Evolutionary conservation across 768 basidiomycete species (phyloP).

Genomic region (Kwoniella sp.): DNA sequence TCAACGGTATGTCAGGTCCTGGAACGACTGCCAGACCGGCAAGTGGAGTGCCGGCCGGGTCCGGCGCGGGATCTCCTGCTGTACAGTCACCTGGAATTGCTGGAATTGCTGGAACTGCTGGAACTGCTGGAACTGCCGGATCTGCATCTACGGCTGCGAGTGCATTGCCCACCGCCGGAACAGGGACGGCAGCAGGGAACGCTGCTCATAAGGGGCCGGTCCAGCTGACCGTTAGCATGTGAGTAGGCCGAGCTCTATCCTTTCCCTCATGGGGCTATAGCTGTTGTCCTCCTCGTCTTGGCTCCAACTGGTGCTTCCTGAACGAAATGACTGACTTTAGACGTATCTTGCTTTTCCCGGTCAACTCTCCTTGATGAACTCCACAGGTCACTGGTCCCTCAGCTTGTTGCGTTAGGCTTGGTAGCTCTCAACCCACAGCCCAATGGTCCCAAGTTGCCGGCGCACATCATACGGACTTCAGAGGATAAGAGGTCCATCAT

Average conservation of each 20-base stretch:
- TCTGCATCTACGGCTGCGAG: not conserved
- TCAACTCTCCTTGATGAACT: not conserved
- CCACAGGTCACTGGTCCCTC: conserved; percentile 18
- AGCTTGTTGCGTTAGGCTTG: conserved; percentile 22
- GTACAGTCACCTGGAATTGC: conserved; percentile 3
- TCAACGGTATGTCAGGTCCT: not conserved
- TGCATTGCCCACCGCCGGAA: no score
- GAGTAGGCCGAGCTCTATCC: not conserved
- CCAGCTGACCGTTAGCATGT: conserved; percentile 19
- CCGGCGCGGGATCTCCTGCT: not conserved
- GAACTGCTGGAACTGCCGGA: conserved; percentile 5
- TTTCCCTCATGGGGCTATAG: no score
- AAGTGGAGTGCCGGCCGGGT: not conserved
- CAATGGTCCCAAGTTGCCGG: conserved; percentile 21
- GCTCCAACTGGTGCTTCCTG: not conserved
- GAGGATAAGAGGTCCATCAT: conserved; percentile 31
- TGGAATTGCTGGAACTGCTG: conserved; percentile 10
- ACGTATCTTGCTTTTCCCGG: not conserved
- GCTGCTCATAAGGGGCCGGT: conserved; percentile 15
- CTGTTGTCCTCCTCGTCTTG: no score
- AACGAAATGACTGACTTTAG: not conserved
- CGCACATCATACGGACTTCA: conserved; percentile 16
- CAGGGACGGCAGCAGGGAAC: no score
- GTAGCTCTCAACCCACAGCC: conserved; percentile 9
- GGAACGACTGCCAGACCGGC: not conserved